Evolutionary conservation across 2,329 filamentous ascomycete species (phyloP).

Genomic region (Amphichorda felina): DNA sequence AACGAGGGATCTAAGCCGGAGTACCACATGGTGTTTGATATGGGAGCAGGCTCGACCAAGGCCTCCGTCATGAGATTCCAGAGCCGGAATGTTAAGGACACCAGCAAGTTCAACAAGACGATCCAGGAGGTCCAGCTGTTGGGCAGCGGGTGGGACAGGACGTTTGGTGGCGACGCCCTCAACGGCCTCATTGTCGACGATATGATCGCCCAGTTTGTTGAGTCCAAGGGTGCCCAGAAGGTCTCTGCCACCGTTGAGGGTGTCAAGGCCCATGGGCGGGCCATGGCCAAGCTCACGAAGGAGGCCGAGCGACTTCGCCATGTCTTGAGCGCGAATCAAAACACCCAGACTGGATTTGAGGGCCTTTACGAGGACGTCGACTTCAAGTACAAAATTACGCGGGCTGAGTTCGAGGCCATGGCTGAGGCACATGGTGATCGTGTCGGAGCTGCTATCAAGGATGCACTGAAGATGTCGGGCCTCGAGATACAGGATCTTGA

Average conservation of each 20-base stretch:
- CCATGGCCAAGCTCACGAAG: slow-evolving; percentile 84
- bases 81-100: slow-evolving; percentile 76
- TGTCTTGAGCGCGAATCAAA: slow-evolving; percentile 83
- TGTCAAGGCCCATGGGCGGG: slow-evolving; percentile 66
- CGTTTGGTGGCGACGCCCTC: slow-evolving; percentile 78
- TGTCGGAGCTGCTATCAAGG: slow-evolving; percentile 56
- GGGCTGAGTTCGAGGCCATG: slow-evolving; percentile 71
- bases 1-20: slow-evolving; percentile 78
- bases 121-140: slow-evolving; percentile 88
- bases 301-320: slow-evolving; percentile 81
- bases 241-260: slow-evolving; percentile 47
- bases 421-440: slow-evolving; percentile 55
- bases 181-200: slow-evolving; percentile 84
- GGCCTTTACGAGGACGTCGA: slow-evolving; percentile 84
- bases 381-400: slow-evolving; percentile 81
- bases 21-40: slow-evolving; percentile 89
- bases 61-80: slow-evolving; percentile 87
- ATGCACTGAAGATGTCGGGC: slow-evolving; percentile 62
- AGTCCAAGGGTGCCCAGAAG: slow-evolving; percentile 56
- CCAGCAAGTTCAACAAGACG: slow-evolving; percentile 91
- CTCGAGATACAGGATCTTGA: slow-evolving; percentile 67
- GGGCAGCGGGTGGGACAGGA: slow-evolving; percentile 78
- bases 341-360: slow-evolving; percentile 73
- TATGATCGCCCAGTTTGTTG: slow-evolving; percentile 71
- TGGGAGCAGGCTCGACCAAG: slow-evolving; percentile 91